Percentiles rank a stretch among this genome's conserved stretches.
Conservation (phyloP, 208 protist genomes). For the Leishmania martiniquensis region DNA sequence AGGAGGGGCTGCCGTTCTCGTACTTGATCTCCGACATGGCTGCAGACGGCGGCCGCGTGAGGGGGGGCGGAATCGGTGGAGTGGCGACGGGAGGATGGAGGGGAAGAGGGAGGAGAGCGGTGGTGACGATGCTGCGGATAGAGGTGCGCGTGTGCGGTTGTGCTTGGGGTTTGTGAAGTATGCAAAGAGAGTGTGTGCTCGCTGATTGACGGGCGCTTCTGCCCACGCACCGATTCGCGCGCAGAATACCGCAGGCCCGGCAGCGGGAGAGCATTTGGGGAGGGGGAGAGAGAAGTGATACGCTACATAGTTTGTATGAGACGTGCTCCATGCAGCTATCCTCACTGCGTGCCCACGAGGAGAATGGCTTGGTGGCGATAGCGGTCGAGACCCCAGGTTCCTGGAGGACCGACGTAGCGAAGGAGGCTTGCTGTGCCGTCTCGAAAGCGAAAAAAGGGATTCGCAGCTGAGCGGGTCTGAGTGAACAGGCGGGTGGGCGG, state of each 20-base stretch:
- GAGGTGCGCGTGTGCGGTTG: not conserved
- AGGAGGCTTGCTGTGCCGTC: too few relatives aligned
- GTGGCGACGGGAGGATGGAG: not conserved
- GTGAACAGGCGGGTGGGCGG: too few relatives aligned
- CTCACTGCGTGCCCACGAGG: not conserved
- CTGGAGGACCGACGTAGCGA: not conserved
- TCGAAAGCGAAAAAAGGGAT: too few relatives aligned
- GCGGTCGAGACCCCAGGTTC: not conserved
- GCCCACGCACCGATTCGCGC: not conserved
- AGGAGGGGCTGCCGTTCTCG: conserved; percentile 70
- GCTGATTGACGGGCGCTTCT: not conserved
- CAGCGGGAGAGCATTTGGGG: too few relatives aligned
- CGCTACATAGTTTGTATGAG: too few relatives aligned
- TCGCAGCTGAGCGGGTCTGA: too few relatives aligned
- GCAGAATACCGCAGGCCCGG: too few relatives aligned
- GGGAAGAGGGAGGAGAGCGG: not conserved
- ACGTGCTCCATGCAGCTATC: too few relatives aligned
- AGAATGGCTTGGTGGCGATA: not conserved
- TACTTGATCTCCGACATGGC: conserved; percentile 58
- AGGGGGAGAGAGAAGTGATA: not conserved
- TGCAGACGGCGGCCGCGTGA: not conserved
- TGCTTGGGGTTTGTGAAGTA: not conserved
- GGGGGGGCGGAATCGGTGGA: not conserved
- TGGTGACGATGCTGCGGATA: too few relatives aligned
- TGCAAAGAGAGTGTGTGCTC: not conserved